Conservation (phyloP, 257 asterid genomes). For the Linaria vulgaris region DNA sequence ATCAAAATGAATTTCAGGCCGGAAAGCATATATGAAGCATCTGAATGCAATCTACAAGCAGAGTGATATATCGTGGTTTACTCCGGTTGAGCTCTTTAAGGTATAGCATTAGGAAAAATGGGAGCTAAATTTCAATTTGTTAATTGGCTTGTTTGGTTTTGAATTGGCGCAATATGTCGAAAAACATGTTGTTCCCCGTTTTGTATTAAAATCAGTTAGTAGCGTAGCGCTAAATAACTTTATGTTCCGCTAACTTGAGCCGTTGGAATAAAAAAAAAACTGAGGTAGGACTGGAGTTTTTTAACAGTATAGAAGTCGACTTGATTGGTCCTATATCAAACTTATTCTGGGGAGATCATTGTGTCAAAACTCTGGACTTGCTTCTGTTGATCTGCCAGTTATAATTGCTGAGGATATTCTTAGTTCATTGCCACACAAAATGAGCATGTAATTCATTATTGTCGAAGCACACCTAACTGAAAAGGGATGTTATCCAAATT, state of each 20-base stretch:
- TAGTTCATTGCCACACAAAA: neutral
- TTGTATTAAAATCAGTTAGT: neutral
- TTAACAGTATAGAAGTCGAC: neutral
- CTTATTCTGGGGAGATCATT: neutral
- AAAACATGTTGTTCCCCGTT: slow-evolving; percentile 15
- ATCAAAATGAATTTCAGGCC: slow-evolving; percentile 50
- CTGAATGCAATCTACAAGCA: slow-evolving; percentile 87
- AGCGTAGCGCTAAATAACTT: slow-evolving; percentile 8
- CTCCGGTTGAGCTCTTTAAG: slow-evolving; percentile 98
- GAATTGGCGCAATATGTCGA: slow-evolving; percentile 15
- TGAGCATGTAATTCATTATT: neutral
- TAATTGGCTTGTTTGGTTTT: slow-evolving; percentile 17
- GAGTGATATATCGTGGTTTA: slow-evolving; percentile 91
- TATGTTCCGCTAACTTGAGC: neutral
- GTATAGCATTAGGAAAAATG: slow-evolving; percentile 35
- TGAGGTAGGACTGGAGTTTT: neutral
- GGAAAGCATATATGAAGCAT: slow-evolving; percentile 77
- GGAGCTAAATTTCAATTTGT: slow-evolving; percentile 7
- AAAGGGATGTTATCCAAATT: too few species aligned
- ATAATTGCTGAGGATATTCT: slow-evolving; percentile 4
- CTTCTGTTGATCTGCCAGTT: slow-evolving; percentile 1
- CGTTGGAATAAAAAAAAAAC: neutral
- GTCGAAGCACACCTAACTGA: too few species aligned
- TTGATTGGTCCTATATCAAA: neutral
- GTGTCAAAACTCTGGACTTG: neutral